Percentiles rank a stretch among this genome's conserved stretches.
phyloP scores from a whole-genome alignment of 1,284 basidiomycete genomes.

The Boletus smithii region DNA sequence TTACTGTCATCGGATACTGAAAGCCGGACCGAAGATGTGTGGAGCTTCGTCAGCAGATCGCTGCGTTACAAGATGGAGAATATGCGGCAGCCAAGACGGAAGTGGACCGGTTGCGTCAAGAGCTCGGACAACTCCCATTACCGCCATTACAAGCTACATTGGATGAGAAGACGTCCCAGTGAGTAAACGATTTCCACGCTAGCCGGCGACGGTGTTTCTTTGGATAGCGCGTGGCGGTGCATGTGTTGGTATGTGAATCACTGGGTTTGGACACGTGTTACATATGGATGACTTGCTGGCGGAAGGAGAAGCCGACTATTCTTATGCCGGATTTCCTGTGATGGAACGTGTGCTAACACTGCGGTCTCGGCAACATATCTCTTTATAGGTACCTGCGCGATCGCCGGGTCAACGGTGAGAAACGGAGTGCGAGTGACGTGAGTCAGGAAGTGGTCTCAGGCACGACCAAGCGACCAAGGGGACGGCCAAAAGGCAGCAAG shows the following conservation, averaged over 20 bases:
- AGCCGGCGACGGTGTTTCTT: background rate
- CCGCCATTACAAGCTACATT: constrained; percentile 66
- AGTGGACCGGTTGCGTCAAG: constrained; percentile 67
- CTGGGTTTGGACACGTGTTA: constrained; percentile 4
- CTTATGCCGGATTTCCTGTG: background rate
- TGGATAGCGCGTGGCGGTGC: background rate
- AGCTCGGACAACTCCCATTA: constrained; percentile 69
- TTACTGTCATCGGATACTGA: constrained; percentile 7
- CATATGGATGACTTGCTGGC: background rate
- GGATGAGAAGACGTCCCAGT: constrained; percentile 73
- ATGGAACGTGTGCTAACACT: constrained; percentile 23
- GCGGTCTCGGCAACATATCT: constrained; percentile 8
- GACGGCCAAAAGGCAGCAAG: constrained; percentile 44
- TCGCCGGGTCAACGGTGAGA: constrained; percentile 39
- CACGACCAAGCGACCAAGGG: constrained; percentile 45
- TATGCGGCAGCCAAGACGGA: constrained; percentile 69
- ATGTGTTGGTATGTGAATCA: constrained; percentile 6
- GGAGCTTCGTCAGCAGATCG: constrained; percentile 63
- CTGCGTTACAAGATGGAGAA: constrained; percentile 64
- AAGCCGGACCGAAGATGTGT: constrained; percentile 45
- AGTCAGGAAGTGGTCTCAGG: constrained; percentile 23
- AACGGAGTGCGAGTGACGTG: constrained; percentile 27
- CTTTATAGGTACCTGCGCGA: constrained; percentile 33
- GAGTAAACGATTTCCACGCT: constrained; percentile 34
- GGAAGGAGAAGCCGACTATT: constrained; percentile 2